Evolutionary conservation across 2,329 filamentous ascomycete genomes (phyloP).

Genomic region (Fusarium miscanthi): DNA sequence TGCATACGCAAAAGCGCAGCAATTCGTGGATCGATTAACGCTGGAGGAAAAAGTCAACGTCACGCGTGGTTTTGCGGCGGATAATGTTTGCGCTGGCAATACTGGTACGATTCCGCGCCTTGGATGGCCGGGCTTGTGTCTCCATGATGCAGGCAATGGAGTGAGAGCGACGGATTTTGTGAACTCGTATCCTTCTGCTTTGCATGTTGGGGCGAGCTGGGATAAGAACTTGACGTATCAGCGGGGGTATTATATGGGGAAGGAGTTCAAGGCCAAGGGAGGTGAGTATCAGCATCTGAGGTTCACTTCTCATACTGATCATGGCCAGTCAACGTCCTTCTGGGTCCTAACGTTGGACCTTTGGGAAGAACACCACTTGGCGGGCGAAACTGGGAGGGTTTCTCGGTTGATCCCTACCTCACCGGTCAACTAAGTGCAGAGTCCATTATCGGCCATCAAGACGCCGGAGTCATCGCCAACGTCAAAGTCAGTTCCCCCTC

Average conservation of each 20-base stretch:
- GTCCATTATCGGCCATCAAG: slow-evolving; percentile 80
- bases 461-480: slow-evolving; percentile 82
- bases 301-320: background rate
- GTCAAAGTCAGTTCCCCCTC: slow-evolving; percentile 60
- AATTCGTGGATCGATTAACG: slow-evolving; percentile 70
- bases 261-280: slow-evolving; percentile 67
- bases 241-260: slow-evolving; percentile 64
- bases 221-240: slow-evolving; percentile 64
- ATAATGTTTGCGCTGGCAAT: slow-evolving; percentile 61
- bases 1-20: slow-evolving; percentile 68
- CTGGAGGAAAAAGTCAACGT: slow-evolving; percentile 71
- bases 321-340: slow-evolving; percentile 68
- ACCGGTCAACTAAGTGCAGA: slow-evolving; percentile 77
- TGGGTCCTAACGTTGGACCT: slow-evolving; percentile 78
- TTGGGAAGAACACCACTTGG: slow-evolving; percentile 76
- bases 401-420: slow-evolving; percentile 76
- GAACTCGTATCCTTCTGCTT: slow-evolving; percentile 59
- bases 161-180: slow-evolving; percentile 61
- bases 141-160: slow-evolving; percentile 63
- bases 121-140: slow-evolving; percentile 59
- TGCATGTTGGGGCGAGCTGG: slow-evolving; percentile 64
- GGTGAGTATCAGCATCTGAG: slow-evolving; percentile 54
- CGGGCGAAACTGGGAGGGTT: slow-evolving; percentile 81
- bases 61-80: slow-evolving; percentile 63
- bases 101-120: slow-evolving; percentile 59